phyloP scores from a whole-genome alignment of 164 flowering plant genomes.

The Amborella trichopoda region DNA sequence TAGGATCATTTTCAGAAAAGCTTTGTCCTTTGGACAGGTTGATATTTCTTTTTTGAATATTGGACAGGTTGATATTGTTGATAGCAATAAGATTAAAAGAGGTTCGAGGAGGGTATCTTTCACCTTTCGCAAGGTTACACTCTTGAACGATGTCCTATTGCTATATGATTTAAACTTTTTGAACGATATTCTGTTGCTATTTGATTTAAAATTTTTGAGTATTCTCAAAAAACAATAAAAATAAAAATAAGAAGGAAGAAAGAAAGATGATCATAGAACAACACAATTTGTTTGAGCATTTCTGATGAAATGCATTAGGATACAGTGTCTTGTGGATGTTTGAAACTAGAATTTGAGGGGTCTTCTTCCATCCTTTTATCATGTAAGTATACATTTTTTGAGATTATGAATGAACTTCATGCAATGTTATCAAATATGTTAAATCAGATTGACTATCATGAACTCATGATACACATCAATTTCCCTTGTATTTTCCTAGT shows the following conservation, averaged over 20 bases:
- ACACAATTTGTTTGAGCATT: too few species aligned
- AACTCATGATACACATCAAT: too few species aligned
- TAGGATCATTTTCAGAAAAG: background rate
- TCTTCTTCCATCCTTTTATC: too few species aligned
- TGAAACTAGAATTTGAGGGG: too few species aligned
- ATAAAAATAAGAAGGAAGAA: background rate
- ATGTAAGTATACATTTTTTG: too few species aligned
- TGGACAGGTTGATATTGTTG: slow-evolving; percentile 81
- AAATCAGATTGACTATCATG: too few species aligned
- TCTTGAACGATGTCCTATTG: background rate
- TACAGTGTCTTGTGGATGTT: too few species aligned
- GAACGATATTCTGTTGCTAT: background rate
- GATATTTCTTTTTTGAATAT: too few species aligned
- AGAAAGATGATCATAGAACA: background rate
- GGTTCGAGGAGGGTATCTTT: slow-evolving; percentile 79
- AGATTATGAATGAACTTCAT: too few species aligned
- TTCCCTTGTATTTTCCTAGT: too few species aligned
- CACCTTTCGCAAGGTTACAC: slow-evolving; percentile 69
- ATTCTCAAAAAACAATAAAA: background rate
- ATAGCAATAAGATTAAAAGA: slow-evolving; percentile 42
- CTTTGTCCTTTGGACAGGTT: slow-evolving; percentile 1
- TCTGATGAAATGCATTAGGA: too few species aligned
- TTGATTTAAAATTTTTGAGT: background rate
- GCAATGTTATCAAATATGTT: too few species aligned
- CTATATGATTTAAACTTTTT: background rate